A percentile compares a stretch with the other conserved stretches of the same genome.
Conservation (phyloP, 768 basidiomycete species). For the Holtermannia corniformis region DNA sequence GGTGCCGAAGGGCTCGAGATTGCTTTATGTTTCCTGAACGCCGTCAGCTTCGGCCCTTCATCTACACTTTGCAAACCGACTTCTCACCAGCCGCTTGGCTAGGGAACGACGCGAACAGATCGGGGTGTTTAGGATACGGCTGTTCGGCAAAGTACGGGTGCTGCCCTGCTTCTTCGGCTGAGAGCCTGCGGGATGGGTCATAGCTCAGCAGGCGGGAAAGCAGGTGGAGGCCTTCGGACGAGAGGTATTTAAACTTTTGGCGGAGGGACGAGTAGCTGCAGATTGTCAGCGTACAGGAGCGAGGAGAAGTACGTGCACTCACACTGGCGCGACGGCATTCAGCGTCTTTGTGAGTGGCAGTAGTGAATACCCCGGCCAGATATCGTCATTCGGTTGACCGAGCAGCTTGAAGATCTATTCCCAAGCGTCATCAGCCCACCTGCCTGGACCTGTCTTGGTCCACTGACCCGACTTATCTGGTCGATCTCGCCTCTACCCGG, state of each 20-base stretch:
- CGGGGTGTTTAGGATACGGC: constrained; percentile 89
- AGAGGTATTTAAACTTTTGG: constrained; percentile 76
- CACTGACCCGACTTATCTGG: constrained; percentile 61
- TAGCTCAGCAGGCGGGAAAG: constrained; percentile 73
- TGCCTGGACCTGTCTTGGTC: background rate
- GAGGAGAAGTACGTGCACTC: constrained; percentile 15
- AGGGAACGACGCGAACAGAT: constrained; percentile 90
- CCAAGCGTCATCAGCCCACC: background rate
- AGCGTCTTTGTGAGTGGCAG: constrained; percentile 76
- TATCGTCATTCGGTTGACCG: constrained; percentile 75
- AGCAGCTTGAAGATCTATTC: constrained; percentile 86
- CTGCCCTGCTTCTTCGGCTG: constrained; percentile 76
- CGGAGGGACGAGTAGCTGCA: constrained; percentile 50
- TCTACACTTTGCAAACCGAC: constrained; percentile 43
- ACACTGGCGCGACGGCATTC: constrained; percentile 42
- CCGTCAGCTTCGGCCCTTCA: background rate
- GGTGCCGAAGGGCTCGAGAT: constrained; percentile 30
- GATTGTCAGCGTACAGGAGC: background rate
- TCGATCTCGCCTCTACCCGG: constrained; percentile 94
- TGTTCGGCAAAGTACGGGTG: constrained; percentile 92
- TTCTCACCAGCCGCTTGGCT: constrained; percentile 93
- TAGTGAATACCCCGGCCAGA: constrained; percentile 74
- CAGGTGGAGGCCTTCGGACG: constrained; percentile 73
- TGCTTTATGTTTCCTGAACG: constrained; percentile 18
- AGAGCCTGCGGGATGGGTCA: constrained; percentile 75